phyloP scores from a whole-genome alignment of 495 filamentous ascomycete species.

The Hamigera avellanea region DNA sequence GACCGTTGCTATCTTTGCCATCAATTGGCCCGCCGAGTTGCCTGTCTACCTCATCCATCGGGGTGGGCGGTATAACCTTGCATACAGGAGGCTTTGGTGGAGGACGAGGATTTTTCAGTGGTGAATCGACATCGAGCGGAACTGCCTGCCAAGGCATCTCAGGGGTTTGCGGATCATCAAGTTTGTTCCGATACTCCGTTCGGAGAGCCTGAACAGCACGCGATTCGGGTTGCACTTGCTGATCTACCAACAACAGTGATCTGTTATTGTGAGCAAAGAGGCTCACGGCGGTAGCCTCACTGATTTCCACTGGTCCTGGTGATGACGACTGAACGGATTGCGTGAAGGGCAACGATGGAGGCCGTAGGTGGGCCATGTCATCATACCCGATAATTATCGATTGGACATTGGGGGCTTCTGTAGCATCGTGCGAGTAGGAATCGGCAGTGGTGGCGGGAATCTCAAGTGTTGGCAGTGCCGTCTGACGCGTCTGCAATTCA shows the following conservation, averaged over 20 bases:
- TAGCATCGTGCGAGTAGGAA: slow-evolving; percentile 3
- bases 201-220: slow-evolving; percentile 12
- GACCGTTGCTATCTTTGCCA: slow-evolving; percentile 23
- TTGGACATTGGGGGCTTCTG: slow-evolving; percentile 14
- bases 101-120: slow-evolving; percentile 63
- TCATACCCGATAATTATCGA: slow-evolving; percentile 19
- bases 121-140: slow-evolving; percentile 47
- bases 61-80: slow-evolving; percentile 66
- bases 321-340: slow-evolving; percentile 40
- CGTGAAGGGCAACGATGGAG: slow-evolving; percentile 34
- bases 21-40: slow-evolving; percentile 29
- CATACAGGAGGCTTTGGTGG: slow-evolving; percentile 59
- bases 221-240: slow-evolving; percentile 35
- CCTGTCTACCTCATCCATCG: slow-evolving; percentile 41
- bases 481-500: slow-evolving; percentile 14
- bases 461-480: slow-evolving; percentile 12
- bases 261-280: slow-evolving; percentile 83
- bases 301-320: slow-evolving; percentile 40
- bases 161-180: slow-evolving; percentile 16
- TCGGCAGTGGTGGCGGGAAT: background rate
- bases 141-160: slow-evolving; percentile 30
- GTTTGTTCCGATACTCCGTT: slow-evolving; percentile 9
- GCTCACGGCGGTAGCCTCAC: slow-evolving; percentile 70
- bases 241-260: slow-evolving; percentile 66
- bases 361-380: slow-evolving; percentile 25